These are phyloP conservation scores for Psilocybe cyanescens DNA, from an alignment of 768 basidiomycete species.

Conservation along the genomic window DNA sequence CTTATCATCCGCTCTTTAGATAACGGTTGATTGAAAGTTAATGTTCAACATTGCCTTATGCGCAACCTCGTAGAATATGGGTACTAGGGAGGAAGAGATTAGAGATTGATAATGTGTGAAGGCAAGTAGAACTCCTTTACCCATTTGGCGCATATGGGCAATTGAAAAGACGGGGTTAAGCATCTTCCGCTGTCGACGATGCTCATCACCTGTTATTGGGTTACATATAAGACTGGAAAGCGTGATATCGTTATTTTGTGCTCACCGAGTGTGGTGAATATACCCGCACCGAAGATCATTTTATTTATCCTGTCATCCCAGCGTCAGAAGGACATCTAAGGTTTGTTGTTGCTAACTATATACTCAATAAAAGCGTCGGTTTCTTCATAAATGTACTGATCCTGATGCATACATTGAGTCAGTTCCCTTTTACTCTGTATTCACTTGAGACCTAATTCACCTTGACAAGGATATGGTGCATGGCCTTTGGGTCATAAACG, in stretches of 20 bases:
- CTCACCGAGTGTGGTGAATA: slow-evolving; percentile 28
- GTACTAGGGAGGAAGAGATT: slow-evolving; percentile 24
- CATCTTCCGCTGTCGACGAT: slow-evolving; percentile 46
- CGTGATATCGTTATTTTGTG: background rate
- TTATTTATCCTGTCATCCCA: slow-evolving; percentile 9
- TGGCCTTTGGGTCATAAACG: slow-evolving; percentile 46
- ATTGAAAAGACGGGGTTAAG: slow-evolving; percentile 48
- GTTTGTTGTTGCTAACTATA: background rate
- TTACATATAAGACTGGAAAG: background rate
- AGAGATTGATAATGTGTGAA: background rate
- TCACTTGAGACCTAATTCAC: slow-evolving; percentile 1
- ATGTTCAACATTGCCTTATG: slow-evolving; percentile 24
- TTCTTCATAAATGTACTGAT: slow-evolving; percentile 34
- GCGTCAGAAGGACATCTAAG: background rate
- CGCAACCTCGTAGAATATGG: slow-evolving; percentile 36
- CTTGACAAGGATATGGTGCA: slow-evolving; percentile 50
- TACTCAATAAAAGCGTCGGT: slow-evolving; percentile 29
- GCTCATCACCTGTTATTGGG: slow-evolving; percentile 37
- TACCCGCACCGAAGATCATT: slow-evolving; percentile 28
- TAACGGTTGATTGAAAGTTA: background rate
- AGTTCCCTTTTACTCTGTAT: background rate
- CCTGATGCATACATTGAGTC: slow-evolving; percentile 19
- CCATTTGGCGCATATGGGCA: slow-evolving; percentile 41
- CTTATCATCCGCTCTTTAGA: background rate
- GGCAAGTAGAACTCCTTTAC: slow-evolving; percentile 13